Evolutionary conservation across 768 basidiomycete species (phyloP), one percentile per base, ranked within the genome.

Genomic region (Tephrocybe sp.): DNA sequence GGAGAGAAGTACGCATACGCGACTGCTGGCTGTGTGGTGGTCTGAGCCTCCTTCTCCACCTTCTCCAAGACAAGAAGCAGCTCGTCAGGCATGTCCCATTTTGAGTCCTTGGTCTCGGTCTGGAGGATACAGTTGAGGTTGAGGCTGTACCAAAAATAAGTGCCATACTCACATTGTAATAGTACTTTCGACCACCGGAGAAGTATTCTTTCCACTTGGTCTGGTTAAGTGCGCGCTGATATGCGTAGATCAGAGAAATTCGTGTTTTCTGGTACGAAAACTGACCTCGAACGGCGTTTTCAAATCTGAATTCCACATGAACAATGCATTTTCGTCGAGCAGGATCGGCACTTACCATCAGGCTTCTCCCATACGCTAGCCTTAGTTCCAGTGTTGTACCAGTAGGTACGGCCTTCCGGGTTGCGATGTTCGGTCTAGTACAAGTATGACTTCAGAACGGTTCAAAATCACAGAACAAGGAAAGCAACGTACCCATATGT

Each of bases 301-400:
- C 44, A 98, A 76, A 20, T 90, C 94, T 90, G 52, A 36, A 9
- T 24, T 21, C 36, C 15, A 32, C 54, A 26, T 58, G 11, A 58
- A 55, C 55, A 20, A 37, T 14, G 34, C n/a, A n/a, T n/a, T n/a
- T 17, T 39, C 18, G 12, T 20, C 20, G 12, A 39, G 20, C n/a
- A n/a, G 26, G 14, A n/a, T 40, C 17, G 44, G 62, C 79, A 60
- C 62, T 24, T 60, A 90, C 90, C 90, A 67, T 95, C 91, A 53
- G 97, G 97, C 66, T 98, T 99, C 71, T 98, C 95, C 96, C 95
- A 98, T 46, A 95, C 93, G 64, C 93, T 96, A 61, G 92, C 90
- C 61, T 87, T 84, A 3, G 88, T 90, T 9, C 76, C 79, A 0
- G 91, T 85, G 65, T 97, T 94, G 71, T 93, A 94, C 95, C 95